Base-by-base conservation (phyloP, 2,329 filamentous ascomycete species). In the Nectriaceae sp. region DNA sequence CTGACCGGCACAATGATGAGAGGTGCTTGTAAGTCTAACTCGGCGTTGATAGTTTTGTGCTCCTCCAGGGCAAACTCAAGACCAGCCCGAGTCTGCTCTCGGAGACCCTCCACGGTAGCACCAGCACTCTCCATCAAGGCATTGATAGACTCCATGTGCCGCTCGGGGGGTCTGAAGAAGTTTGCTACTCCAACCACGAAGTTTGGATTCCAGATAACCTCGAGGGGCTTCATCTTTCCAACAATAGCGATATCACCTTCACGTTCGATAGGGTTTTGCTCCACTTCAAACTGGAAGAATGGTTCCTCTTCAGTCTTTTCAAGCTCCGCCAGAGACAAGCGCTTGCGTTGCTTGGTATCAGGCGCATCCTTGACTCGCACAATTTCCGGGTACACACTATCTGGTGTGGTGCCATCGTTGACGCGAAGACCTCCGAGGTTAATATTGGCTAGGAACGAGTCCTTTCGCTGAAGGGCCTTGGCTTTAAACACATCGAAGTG, bases 101-200 rank as follows among this genome's bases (percentile, higher is more conserved):
- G 83, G 49, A 99, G 78, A 6, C 92, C 93, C 70, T 99, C 93
- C 0, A 99, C 93, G 0, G 94, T 99, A 2, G 93, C 93, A 20
- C 94, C 92, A 4, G 94, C 94, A 40, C 88, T 90, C 69, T 99
- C 95, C 85, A 99, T 90, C 47, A 99, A 78, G 2, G 94, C 95
- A 11, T 85, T 88, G 59, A 99, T 97, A 10, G 94, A 99, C 65
- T 99, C 94, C 92, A 99, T 97, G 66, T 99, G 95, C 42, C 92
- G 82, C 67, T 97, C 92, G 0, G 94, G 95, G 1, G 94, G 94
- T 54, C 93, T 88, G 76, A 99, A 99, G 74, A 99, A 99, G 59
- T 91, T 90, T 44, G 87, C 90, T 33, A 97, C 84, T 41, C 94
- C 92, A 5, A 96, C 85, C 1, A 97, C 79, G 58, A 97, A 95